Conservation (phyloP, 495 filamentous ascomycete species). For the Penicillium coprophilum region DNA sequence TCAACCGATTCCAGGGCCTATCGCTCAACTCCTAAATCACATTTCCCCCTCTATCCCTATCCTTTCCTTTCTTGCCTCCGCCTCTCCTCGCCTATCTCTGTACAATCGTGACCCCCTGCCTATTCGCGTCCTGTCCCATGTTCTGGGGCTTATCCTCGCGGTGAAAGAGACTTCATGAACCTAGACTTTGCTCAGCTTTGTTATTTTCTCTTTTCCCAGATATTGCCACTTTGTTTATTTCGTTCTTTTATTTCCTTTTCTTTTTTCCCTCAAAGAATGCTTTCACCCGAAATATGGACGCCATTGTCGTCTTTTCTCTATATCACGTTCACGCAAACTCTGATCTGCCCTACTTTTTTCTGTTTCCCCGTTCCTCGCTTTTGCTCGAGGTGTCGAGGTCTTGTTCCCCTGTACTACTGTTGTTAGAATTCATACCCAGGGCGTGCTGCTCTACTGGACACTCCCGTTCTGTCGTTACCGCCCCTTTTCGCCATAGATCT, state of each 20-base stretch:
- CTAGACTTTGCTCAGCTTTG: slow-evolving; percentile 7
- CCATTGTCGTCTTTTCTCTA: not conserved
- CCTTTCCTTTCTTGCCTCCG: not conserved
- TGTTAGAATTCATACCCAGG: slow-evolving; percentile 18
- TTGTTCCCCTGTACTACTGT: slow-evolving; percentile 12
- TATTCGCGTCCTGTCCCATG: not conserved
- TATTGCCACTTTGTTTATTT: not conserved
- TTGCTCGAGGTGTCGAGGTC: not conserved
- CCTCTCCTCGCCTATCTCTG: slow-evolving; percentile 8
- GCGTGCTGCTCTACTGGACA: slow-evolving; percentile 4
- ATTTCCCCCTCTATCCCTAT: not conserved
- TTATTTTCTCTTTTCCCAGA: slow-evolving; percentile 4
- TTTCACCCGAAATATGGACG: not conserved
- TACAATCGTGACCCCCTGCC: slow-evolving; percentile 15
- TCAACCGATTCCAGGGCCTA: slow-evolving; percentile 49
- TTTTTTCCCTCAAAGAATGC: slow-evolving; percentile 4
- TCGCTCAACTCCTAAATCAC: slow-evolving; percentile 49
- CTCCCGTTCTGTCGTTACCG: slow-evolving; percentile 9
- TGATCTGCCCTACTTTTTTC: not conserved
- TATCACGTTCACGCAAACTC: not conserved
- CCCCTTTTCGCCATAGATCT: not conserved
- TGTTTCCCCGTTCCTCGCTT: not conserved
- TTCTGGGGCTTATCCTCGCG: not conserved
- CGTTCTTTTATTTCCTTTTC: not conserved
- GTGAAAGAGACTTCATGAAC: slow-evolving; percentile 11